Evolutionary conservation across 2,329 filamentous ascomycete genomes (phyloP).

Genomic region (Lasiodiplodia sp.): DNA sequence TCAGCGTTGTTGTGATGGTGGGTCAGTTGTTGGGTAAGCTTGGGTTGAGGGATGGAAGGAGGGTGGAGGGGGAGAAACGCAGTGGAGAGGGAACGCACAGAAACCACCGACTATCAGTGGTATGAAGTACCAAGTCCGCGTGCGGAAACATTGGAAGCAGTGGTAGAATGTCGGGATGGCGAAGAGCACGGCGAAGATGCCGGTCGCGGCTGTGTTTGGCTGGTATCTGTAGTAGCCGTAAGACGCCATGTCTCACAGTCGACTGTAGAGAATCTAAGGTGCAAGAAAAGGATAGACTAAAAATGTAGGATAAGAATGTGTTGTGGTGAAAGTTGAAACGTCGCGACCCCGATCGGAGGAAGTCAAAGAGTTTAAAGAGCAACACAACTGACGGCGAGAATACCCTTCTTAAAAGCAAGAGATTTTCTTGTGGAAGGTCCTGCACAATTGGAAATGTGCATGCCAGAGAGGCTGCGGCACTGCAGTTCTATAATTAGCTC

Average conservation of each 20-base stretch:
- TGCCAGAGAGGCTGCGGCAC: too few relatives aligned
- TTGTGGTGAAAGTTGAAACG: too few relatives aligned
- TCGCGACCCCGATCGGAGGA: too few relatives aligned
- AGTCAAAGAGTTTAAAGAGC: too few relatives aligned
- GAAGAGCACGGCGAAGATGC: constrained; percentile 43
- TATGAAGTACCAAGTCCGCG: constrained; percentile 59
- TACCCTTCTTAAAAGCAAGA: too few relatives aligned
- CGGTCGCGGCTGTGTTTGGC: constrained; percentile 39
- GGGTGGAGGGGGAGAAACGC: not conserved
- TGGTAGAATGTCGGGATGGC: constrained; percentile 45
- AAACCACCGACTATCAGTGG: constrained; percentile 59
- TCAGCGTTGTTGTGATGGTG: not conserved
- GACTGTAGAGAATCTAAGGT: too few relatives aligned
- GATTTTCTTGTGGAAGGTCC: too few relatives aligned
- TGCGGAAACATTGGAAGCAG: constrained; percentile 46
- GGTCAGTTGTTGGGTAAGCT: not conserved
- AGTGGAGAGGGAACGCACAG: constrained; percentile 42
- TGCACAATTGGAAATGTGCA: too few relatives aligned
- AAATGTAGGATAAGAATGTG: too few relatives aligned
- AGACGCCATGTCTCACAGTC: not conserved
- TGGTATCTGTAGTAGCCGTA: constrained; percentile 39
- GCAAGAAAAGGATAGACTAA: too few relatives aligned
- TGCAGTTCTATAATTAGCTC: too few relatives aligned
- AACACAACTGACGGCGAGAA: too few relatives aligned
- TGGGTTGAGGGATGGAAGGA: not conserved